Evolutionary conservation across 176 grass and related monocot species (phyloP).

Genomic region (Bonia amplexicaulis): DNA sequence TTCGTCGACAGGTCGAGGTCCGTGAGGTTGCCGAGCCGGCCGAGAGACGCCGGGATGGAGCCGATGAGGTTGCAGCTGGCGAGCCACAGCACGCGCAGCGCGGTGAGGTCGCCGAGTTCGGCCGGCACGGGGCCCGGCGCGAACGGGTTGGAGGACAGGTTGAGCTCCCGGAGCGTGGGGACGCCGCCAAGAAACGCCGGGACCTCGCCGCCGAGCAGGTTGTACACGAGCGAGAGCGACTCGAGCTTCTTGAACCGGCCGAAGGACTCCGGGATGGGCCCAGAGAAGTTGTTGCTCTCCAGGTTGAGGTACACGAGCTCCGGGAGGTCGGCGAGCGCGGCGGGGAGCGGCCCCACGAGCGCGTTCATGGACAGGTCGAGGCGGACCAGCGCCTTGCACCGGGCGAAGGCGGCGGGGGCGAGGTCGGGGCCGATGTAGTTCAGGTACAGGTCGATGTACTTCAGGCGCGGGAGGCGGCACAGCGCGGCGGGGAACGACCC

Average conservation of each 20-base stretch:
- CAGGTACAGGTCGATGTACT: constrained; percentile 27
- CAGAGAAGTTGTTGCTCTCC: constrained; percentile 72
- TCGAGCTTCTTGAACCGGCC: constrained; percentile 44
- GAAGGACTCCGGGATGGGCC: constrained; percentile 58
- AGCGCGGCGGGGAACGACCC: constrained; percentile 67
- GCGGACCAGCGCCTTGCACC: constrained; percentile 28
- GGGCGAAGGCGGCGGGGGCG: neutral
- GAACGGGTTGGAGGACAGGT: constrained; percentile 79
- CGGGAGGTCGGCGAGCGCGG: constrained; percentile 46
- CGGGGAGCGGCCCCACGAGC: constrained; percentile 65
- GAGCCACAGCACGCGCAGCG: constrained; percentile 67
- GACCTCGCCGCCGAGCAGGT: constrained; percentile 59
- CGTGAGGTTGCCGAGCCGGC: constrained; percentile 48
- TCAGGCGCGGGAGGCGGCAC: constrained; percentile 56
- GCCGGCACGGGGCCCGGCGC: constrained; percentile 30
- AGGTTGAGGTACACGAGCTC: constrained; percentile 55
- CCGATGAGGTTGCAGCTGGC: constrained; percentile 60
- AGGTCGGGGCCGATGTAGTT: constrained; percentile 82
- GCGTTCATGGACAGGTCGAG: constrained; percentile 66
- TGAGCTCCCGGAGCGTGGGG: constrained; percentile 63
- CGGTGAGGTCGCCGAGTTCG: constrained; percentile 42
- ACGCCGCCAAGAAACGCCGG: constrained; percentile 53
- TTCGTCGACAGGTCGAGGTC: constrained; percentile 78
- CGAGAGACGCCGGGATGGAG: constrained; percentile 67
- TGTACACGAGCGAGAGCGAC: constrained; percentile 54